Evolutionary conservation across 2,329 filamentous ascomycete genomes (phyloP).

Genomic region (Metarhizium sp.): DNA sequence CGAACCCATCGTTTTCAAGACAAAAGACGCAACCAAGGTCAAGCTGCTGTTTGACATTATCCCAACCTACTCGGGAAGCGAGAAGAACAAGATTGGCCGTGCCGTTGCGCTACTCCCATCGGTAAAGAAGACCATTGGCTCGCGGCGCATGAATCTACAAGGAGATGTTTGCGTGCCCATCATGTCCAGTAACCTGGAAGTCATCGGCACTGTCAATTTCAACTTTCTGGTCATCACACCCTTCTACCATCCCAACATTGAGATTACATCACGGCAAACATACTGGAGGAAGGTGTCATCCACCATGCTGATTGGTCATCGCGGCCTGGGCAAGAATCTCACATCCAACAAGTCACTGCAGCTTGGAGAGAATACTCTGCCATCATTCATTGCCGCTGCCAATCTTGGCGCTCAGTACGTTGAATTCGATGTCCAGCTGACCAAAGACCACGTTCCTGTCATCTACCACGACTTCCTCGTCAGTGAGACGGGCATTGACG

Average conservation of each 20-base stretch:
- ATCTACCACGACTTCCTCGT: conserved; percentile 99
- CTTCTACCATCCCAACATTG: conserved; percentile 90
- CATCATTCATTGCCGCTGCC: conserved; percentile 91
- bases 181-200: conserved; percentile 71
- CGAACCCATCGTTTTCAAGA: conserved; percentile 84
- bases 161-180: conserved; percentile 91
- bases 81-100: conserved; percentile 82
- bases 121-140: conserved; percentile 72
- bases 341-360: conserved; percentile 78
- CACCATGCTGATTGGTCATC: conserved; percentile 69
- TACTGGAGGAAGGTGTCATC: conserved; percentile 93
- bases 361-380: conserved; percentile 90
- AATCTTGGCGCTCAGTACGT: conserved; percentile 77
- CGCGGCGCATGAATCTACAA: conserved; percentile 82
- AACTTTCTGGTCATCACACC: conserved; percentile 94
- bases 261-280: conserved; percentile 78
- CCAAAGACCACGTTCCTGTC: conserved; percentile 96
- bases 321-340: conserved; percentile 83
- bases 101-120: conserved; percentile 82
- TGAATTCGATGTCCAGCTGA: conserved; percentile 85
- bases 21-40: conserved; percentile 67
- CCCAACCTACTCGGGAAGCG: conserved; percentile 84
- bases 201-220: conserved; percentile 93
- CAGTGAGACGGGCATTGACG: conserved; percentile 94
- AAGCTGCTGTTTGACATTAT: conserved; percentile 92